Conservation (phyloP, 202 grass and related monocot genomes). For the Setaria italica region DNA sequence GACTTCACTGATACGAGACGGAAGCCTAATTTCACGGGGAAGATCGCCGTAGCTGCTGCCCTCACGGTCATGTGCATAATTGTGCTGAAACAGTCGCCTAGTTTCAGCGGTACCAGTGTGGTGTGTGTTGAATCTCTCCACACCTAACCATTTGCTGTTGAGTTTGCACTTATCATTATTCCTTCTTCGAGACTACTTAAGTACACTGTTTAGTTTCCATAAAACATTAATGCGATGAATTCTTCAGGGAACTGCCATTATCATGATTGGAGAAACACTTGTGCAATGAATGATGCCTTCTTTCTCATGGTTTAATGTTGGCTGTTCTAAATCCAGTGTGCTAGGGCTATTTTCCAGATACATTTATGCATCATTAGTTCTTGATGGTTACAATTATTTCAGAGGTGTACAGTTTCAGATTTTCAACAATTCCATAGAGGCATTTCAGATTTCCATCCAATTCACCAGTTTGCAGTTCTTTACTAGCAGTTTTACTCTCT, state of each 20-base stretch:
- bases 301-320: not conserved
- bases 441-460: not conserved
- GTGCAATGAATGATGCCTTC: not conserved
- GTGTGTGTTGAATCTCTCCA: constrained; percentile 49
- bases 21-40: constrained; percentile 70
- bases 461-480: constrained; percentile 11
- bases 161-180: constrained; percentile 24
- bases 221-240: not conserved
- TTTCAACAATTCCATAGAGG: not conserved
- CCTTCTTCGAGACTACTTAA: constrained; percentile 12
- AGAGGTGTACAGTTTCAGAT: not conserved
- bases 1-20: constrained; percentile 67
- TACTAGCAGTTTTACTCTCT: constrained; percentile 14
- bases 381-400: not conserved
- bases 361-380: not conserved
- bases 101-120: constrained; percentile 54
- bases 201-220: constrained; percentile 20
- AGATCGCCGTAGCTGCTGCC: constrained; percentile 57
- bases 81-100: constrained; percentile 75
- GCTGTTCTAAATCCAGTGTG: not conserved
- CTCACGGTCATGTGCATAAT: constrained; percentile 74
- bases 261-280: too few relatives aligned
- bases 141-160: constrained; percentile 39
- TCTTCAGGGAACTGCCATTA: constrained; percentile 12
- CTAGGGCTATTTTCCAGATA: not conserved